Conservation (phyloP, 768 basidiomycete genomes). For the Auriscalpium microsporum region DNA sequence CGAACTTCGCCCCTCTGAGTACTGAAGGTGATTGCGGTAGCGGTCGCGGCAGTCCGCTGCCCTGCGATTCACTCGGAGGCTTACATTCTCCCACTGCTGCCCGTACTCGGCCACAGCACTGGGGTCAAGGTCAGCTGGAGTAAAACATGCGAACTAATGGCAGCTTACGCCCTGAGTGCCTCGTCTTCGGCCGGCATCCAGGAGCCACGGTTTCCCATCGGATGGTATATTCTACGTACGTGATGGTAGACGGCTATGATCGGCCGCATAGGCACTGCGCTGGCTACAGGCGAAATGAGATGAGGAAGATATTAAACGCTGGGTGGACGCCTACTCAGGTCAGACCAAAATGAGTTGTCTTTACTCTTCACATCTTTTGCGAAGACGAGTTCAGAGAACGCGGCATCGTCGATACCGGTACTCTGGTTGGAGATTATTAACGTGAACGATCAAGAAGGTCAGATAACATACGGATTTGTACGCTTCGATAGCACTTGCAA, state of each 20-base stretch:
- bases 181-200: constrained; percentile 66
- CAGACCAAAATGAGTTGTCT: constrained; percentile 69
- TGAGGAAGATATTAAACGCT: too few relatives aligned
- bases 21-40: constrained; percentile 74
- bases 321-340: constrained; percentile 50
- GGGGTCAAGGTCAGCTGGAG: not conserved
- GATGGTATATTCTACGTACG: constrained; percentile 62
- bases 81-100: constrained; percentile 76
- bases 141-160: not conserved
- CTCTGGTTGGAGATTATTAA: constrained; percentile 26
- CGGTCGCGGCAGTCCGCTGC: constrained; percentile 79
- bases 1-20: constrained; percentile 50
- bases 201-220: constrained; percentile 56
- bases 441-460: not conserved
- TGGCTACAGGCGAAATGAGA: constrained; percentile 19
- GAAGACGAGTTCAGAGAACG: constrained; percentile 59
- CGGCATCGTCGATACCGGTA: constrained; percentile 43
- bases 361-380: constrained; percentile 48
- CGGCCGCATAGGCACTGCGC: constrained; percentile 68
- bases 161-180: constrained; percentile 48
- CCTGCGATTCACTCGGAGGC: constrained; percentile 61
- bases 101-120: constrained; percentile 67
- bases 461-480: constrained; percentile 45
- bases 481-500: constrained; percentile 53
- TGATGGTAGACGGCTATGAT: constrained; percentile 82